Conservation (phyloP, 2,329 filamentous ascomycete genomes). For the Didymella exigua region DNA sequence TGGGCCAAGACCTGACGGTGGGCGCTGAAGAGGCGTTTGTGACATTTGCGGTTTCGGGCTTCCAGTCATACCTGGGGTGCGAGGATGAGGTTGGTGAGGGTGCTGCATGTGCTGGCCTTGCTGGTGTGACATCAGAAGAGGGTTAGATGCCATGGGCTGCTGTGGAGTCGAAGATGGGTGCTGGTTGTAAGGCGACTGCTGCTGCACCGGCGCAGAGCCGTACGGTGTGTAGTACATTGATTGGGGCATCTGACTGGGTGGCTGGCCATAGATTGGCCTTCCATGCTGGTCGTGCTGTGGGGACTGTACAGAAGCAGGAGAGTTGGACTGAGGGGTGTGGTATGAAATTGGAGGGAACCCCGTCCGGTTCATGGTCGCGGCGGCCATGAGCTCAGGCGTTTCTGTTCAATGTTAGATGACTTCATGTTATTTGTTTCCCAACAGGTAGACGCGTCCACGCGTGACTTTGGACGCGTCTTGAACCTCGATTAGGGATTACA, state of each 20-base stretch:
- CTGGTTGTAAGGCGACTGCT: constrained; percentile 62
- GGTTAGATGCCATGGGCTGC: constrained; percentile 57
- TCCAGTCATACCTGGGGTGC: constrained; percentile 65
- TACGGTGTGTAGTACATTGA: constrained; percentile 77
- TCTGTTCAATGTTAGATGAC: constrained; percentile 68
- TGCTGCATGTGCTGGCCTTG: constrained; percentile 49
- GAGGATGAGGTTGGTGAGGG: constrained; percentile 51
- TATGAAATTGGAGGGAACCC: constrained; percentile 83
- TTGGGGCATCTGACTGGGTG: constrained; percentile 76
- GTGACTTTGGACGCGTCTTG: constrained; percentile 10
- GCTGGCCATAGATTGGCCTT: constrained; percentile 81
- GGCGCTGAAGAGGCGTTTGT: constrained; percentile 61
- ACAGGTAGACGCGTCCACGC: constrained; percentile 9
- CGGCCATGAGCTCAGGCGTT: constrained; percentile 72
- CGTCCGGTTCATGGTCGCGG: constrained; percentile 68
- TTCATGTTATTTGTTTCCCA: constrained; percentile 6
- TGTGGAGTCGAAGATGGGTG: constrained; percentile 63
- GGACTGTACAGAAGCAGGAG: constrained; percentile 89
- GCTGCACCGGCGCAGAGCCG: constrained; percentile 53
- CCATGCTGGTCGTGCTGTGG: constrained; percentile 88
- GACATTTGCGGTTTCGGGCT: constrained; percentile 61
- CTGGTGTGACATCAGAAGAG: constrained; percentile 61
- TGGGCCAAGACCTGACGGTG: constrained; percentile 54
- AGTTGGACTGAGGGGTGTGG: constrained; percentile 93
- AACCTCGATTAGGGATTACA: neutral